phyloP scores from a whole-genome alignment of 2,329 filamentous ascomycete genomes.

The Thermothelomyces thermophilus region DNA sequence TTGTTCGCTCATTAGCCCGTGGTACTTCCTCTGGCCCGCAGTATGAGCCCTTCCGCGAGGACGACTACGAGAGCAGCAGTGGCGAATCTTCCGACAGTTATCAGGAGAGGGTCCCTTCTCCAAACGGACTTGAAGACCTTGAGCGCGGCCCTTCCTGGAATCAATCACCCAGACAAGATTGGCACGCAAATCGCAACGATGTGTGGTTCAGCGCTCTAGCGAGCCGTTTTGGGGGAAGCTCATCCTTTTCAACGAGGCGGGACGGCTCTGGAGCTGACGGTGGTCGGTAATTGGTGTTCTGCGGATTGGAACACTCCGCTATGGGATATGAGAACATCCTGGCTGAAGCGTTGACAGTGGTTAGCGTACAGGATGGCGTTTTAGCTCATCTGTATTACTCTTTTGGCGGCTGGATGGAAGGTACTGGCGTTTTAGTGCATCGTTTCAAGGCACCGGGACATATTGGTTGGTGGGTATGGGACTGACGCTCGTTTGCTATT shows the following conservation, averaged over 20 bases:
- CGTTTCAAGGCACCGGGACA: not conserved
- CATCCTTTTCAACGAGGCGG: slow-evolving; percentile 5
- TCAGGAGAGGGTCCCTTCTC: not conserved
- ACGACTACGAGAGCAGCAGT: slow-evolving; percentile 41
- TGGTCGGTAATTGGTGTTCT: not conserved
- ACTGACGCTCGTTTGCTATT: slow-evolving; percentile 12
- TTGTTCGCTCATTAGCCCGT: slow-evolving; percentile 63
- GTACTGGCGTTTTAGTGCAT: slow-evolving; percentile 11
- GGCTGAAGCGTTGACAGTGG: not conserved
- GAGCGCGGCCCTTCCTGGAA: slow-evolving; percentile 11
- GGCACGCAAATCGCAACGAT: slow-evolving; percentile 7
- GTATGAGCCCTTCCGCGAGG: slow-evolving; percentile 51
- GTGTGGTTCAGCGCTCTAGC: slow-evolving; percentile 11
- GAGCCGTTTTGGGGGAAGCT: slow-evolving; percentile 9
- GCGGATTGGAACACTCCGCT: not conserved
- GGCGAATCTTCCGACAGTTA: slow-evolving; percentile 19
- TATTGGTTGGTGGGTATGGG: not conserved
- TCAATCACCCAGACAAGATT: slow-evolving; percentile 2
- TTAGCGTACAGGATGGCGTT: not conserved
- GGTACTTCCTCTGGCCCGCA: slow-evolving; percentile 45
- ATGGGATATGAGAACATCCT: not conserved
- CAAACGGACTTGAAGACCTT: slow-evolving; percentile 8
- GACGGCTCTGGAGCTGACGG: slow-evolving; percentile 2
- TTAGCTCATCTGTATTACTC: slow-evolving; percentile 7
- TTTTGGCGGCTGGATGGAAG: not conserved